Base-by-base conservation (phyloP, 2,329 filamentous ascomycete genomes). In the Claviceps pazoutovae region DNA sequence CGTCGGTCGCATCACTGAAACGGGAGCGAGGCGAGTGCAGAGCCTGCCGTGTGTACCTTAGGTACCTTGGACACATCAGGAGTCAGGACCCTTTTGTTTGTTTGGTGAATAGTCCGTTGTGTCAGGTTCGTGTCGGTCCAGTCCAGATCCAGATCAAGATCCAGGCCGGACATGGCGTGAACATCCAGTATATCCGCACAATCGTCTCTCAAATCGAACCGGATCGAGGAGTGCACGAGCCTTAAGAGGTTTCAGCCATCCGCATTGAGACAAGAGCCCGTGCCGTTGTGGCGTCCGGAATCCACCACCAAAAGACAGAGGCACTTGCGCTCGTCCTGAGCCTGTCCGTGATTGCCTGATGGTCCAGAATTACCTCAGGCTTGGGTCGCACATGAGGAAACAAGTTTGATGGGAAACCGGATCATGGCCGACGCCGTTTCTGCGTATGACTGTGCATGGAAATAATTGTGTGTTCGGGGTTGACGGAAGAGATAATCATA, bases 171-270 rank as follows among this genome's bases (percentile, higher is more conserved):
- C 17, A 42, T 21, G 17, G 39, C 39, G 4, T 42, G 17, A 13
- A 19, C 17, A 19, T 42, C 4, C 39, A 21, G n/a, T 19, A 19
- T 21, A 16, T 23, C 42, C 6, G 17, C 42, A 44, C 7, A 26
- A 26, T 23, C 21, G 30, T 6, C 37, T 30, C 13, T n/a, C 9
- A 2, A 17, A 14, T 38, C 9, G n/a, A 38, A 5, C 13, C 2
- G 41, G 7, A n/a, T 34, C 26, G 17, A 38, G 9, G 21, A 23
- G 43, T 37, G 43, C 49, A 41, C 49, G 49, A 39, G 43, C 49
- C 34, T 34, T 23, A 4, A 11, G 43, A 19, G 26, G 49, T 51
- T 51, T 51, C 49, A 46, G 49, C 43, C 42, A 39, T 34, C 50
- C 43, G 21, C n/a, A 47, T 43, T 38, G 23, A 51, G 50, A 42